These are phyloP conservation scores for Leucaena leucocephala DNA, from an alignment of 306 rosid species.

Conservation along the genomic window DNA sequence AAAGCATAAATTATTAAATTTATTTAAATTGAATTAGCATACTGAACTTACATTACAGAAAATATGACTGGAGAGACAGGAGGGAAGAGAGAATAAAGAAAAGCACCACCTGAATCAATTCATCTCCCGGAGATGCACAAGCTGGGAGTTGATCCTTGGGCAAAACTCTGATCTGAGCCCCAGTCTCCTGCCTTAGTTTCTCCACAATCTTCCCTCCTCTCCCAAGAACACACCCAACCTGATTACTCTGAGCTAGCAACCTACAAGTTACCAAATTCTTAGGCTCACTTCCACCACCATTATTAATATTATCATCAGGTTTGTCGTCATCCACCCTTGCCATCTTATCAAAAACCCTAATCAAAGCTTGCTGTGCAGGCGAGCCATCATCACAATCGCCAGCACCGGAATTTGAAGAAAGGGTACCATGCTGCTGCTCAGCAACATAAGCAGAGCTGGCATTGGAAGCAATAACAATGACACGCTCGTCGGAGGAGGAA, in stretches of 20 bases:
- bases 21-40: neutral
- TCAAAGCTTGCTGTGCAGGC: conserved; percentile 57
- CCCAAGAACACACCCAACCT: conserved; percentile 69
- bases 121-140: conserved; percentile 60
- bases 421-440: conserved; percentile 9
- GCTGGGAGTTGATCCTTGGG: conserved; percentile 63
- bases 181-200: conserved; percentile 72
- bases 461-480: conserved; percentile 41
- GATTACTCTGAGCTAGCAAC: conserved; percentile 64
- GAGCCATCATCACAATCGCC: conserved; percentile 45
- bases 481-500: conserved; percentile 55
- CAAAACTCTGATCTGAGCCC: conserved; percentile 71
- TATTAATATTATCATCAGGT: conserved; percentile 7
- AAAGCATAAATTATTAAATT: neutral
- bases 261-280: conserved; percentile 47
- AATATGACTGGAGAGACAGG: neutral
- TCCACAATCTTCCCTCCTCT: conserved; percentile 74
- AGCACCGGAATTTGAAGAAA: neutral
- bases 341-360: conserved; percentile 64
- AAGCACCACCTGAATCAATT: conserved; percentile 67
- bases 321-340: conserved; percentile 37
- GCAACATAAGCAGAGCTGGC: neutral
- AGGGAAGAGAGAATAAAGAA: neutral
- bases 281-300: conserved; percentile 28
- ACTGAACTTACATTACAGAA: neutral